phyloP scores from a whole-genome alignment of 2,329 filamentous ascomycete species.

The Claviceps citrina region DNA sequence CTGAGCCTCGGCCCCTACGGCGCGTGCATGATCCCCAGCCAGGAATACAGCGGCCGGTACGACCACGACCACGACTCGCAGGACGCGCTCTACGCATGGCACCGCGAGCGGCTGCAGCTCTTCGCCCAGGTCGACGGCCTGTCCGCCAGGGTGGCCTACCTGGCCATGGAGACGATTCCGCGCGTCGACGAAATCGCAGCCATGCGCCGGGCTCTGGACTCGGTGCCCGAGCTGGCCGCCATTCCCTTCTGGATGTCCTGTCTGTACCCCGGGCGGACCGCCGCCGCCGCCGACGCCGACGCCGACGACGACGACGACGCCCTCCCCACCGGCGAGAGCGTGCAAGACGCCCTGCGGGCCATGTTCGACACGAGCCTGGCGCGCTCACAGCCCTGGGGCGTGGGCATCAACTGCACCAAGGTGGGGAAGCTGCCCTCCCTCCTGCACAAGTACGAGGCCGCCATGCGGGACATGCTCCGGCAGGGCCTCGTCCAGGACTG shows the following conservation, averaged over 20 bases:
- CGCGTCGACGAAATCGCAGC: conserved; percentile 46
- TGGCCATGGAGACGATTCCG: conserved; percentile 53
- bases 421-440: conserved; percentile 43
- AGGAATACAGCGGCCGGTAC: conserved; percentile 50
- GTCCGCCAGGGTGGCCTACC: conserved; percentile 29
- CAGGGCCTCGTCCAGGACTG: conserved; percentile 20
- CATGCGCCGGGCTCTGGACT: conserved; percentile 30
- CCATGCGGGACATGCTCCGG: conserved; percentile 23
- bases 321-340: conserved; percentile 40
- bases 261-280: conserved; percentile 39
- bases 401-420: conserved; percentile 57
- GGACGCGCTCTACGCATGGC: conserved; percentile 38
- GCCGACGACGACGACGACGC: conserved; percentile 35
- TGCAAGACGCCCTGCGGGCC: conserved; percentile 18
- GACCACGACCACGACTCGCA: conserved; percentile 30
- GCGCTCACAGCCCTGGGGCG: conserved; percentile 35
- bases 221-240: conserved; percentile 12
- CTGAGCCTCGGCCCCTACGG: conserved; percentile 52
- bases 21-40: conserved; percentile 48
- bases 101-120: conserved; percentile 35
- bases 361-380: conserved; percentile 21
- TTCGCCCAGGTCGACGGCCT: conserved; percentile 28
- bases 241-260: conserved; percentile 45
- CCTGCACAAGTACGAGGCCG: conserved; percentile 38
- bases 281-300: conserved; percentile 30